Base-by-base conservation (phyloP, 2,329 filamentous ascomycete species). In the Metarhizium album region DNA sequence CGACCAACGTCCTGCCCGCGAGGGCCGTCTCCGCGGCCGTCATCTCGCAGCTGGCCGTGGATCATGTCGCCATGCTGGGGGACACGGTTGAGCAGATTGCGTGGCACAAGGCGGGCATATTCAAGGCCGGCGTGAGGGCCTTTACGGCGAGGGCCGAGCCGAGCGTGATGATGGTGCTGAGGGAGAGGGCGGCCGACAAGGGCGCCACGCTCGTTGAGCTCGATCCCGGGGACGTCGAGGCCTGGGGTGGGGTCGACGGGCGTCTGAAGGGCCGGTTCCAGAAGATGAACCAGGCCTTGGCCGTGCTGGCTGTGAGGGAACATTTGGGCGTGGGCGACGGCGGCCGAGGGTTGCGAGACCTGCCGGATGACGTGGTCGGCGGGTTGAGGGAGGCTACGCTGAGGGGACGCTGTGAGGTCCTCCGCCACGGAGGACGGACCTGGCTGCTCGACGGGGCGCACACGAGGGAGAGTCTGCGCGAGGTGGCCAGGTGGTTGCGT, bases 391-490 rank as follows among this genome's bases (percentile, higher is more conserved):
- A 75, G 48, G 86, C 88, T 1, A 77, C 74, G 2, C 78, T 90
- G 56, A 78, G 86, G 16, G 90, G 90, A 1, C 78, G 90, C 16
- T 94, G 88, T 60, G 89, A 96, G 63, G 78, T 78, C 23, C 68
- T 87, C 2, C 67, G 66, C 31, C 60, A 70, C 3, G 69, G 70
- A 2, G 66, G 67, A 3, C 71, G 87, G 9, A 75, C 74, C 16
- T 95, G 90, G 89, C 82, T 85, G 57, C 80, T 95, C 16, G 90
- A 96, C 60, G 89, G 90, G 2, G 90, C 87, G 2, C 90, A 96
- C 63, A 96, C 90, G 0, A 73, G 83, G 22, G 90, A 95, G 59
- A 94, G 88, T 59, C 81, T 96, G 55, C 75, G 80, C 48, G 76
- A 87, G 42, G 86, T 86, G 11, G 87, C 82, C 3, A 74, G 73